Evolutionary conservation across 2,329 filamentous ascomycete genomes (phyloP).

Genomic region (Aureobasidium sp.): DNA sequence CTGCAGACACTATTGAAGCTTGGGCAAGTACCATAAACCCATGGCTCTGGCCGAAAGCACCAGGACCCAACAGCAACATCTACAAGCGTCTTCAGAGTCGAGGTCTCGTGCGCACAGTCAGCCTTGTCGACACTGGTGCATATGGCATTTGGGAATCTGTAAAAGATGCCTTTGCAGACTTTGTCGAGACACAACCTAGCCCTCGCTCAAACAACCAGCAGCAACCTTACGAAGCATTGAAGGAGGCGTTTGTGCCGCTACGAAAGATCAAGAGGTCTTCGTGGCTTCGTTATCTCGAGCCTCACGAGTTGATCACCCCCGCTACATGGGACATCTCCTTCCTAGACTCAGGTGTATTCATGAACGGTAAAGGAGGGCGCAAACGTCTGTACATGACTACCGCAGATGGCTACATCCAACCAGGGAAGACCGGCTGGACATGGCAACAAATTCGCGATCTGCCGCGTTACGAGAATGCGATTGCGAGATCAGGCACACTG

Average conservation of each 20-base stretch:
- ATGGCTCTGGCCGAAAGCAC: conserved; percentile 64
- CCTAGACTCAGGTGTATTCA: conserved; percentile 62
- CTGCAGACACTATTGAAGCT: conserved; percentile 40
- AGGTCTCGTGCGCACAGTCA: conserved; percentile 60
- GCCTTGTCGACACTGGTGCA: conserved; percentile 57
- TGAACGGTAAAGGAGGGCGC: conserved; percentile 56
- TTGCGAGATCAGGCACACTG: conserved; percentile 46
- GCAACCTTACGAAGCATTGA: conserved; percentile 51
- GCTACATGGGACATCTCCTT: conserved; percentile 66
- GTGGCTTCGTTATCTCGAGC: conserved; percentile 61
- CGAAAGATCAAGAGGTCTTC: conserved; percentile 70
- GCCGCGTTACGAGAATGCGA: conserved; percentile 45
- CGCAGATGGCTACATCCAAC: conserved; percentile 66
- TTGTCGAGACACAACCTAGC: conserved; percentile 21
- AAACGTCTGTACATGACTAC: conserved; percentile 70
- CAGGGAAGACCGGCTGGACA: conserved; percentile 55
- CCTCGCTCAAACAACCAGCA: conserved; percentile 23
- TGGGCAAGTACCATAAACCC: conserved; percentile 44
- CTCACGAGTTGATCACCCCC: conserved; percentile 66
- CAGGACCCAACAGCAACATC: conserved; percentile 53
- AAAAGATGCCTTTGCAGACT: conserved; percentile 53
- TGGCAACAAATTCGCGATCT: conserved; percentile 64
- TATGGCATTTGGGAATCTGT: conserved; percentile 61
- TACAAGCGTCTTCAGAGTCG: conserved; percentile 68
- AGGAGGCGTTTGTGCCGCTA: conserved; percentile 65